phyloP scores from a whole-genome alignment of 768 basidiomycete genomes.

The Trametes meyenii region DNA sequence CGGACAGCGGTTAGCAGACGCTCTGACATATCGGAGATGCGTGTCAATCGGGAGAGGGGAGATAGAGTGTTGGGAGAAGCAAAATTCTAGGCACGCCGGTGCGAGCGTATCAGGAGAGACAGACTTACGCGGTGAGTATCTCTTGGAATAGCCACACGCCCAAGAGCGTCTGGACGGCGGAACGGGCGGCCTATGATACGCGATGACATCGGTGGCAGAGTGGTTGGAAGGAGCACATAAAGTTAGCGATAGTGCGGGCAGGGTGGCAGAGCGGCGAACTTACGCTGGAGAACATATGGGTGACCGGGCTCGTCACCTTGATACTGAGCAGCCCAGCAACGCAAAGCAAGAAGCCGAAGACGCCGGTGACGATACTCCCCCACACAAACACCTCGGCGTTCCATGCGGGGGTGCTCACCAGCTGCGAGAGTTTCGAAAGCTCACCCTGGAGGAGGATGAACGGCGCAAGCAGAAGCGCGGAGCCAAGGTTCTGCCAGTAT shows the following conservation, averaged over 20 bases:
- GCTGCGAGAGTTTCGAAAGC: constrained; percentile 41
- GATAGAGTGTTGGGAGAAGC: constrained; percentile 6
- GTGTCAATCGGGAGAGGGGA: not conserved
- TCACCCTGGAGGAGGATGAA: constrained; percentile 64
- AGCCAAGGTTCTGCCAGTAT: constrained; percentile 78
- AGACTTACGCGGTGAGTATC: constrained; percentile 66
- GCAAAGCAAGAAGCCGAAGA: constrained; percentile 83
- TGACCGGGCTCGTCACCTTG: constrained; percentile 80
- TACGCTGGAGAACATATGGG: constrained; percentile 84
- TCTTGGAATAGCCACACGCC: constrained; percentile 81
- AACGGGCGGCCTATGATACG: constrained; percentile 64
- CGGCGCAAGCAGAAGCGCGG: constrained; percentile 64
- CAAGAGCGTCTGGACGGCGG: constrained; percentile 81
- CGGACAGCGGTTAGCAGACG: not conserved
- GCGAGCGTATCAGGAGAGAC: constrained; percentile 3
- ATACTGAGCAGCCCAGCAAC: constrained; percentile 80
- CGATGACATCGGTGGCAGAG: constrained; percentile 3
- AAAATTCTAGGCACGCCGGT: not conserved
- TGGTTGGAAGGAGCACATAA: not conserved
- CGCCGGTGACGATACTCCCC: constrained; percentile 69
- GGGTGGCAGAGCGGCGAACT: constrained; percentile 32
- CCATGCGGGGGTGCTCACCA: constrained; percentile 47
- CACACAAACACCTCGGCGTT: constrained; percentile 57
- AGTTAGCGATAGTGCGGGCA: not conserved
- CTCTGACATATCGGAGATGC: not conserved